Conservation (phyloP, 257 asterid species). For the Solanum acaule region DNA sequence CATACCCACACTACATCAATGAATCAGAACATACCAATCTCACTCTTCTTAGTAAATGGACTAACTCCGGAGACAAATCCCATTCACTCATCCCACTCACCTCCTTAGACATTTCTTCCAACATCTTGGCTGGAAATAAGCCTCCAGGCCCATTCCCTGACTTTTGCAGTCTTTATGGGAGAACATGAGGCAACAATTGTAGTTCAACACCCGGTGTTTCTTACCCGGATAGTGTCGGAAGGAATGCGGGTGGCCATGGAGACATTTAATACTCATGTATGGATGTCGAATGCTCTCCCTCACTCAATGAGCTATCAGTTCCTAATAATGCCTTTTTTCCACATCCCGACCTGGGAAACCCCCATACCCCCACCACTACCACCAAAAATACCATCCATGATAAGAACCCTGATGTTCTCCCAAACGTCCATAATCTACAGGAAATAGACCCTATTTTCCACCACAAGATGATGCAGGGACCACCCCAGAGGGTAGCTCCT, state of each 20-base stretch:
- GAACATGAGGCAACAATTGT: not conserved
- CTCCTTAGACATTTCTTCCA: too few relatives aligned
- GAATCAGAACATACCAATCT: not conserved
- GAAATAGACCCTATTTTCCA: too few relatives aligned
- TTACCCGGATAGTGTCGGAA: not conserved
- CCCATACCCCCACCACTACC: too few relatives aligned
- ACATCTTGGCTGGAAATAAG: not conserved
- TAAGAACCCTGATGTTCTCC: too few relatives aligned
- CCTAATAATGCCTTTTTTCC: not conserved
- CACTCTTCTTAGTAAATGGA: not conserved
- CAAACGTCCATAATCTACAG: too few relatives aligned
- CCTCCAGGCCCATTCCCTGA: too few relatives aligned
- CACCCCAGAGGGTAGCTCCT: not conserved
- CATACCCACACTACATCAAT: too few relatives aligned
- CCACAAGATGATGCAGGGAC: not conserved
- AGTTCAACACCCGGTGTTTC: not conserved
- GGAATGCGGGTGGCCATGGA: not conserved
- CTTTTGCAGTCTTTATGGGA: not conserved
- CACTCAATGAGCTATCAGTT: not conserved
- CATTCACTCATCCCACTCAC: not conserved
- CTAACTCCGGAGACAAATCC: not conserved
- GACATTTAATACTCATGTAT: not conserved
- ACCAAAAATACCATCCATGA: too few relatives aligned
- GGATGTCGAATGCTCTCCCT: not conserved
- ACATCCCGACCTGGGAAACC: not conserved